phyloP scores from a whole-genome alignment of 176 grass and related monocot genomes.

The Ensete glaucum region DNA sequence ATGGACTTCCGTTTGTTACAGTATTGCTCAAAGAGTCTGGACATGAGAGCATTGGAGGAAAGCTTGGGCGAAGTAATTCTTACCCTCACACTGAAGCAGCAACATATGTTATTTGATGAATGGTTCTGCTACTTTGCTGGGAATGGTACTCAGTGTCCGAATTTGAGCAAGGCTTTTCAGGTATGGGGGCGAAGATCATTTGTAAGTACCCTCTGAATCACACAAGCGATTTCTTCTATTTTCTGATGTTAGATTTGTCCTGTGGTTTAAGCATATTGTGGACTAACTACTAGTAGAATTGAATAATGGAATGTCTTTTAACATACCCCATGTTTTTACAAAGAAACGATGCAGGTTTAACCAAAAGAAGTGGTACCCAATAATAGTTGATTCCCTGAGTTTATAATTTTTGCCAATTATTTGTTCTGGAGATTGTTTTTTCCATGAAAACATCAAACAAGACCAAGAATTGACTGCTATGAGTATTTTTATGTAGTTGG shows the following conservation, averaged over 20 bases:
- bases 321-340: neutral
- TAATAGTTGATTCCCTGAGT: neutral
- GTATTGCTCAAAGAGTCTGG: slow-evolving; percentile 64
- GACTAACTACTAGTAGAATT: slow-evolving; percentile 1
- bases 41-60: slow-evolving; percentile 51
- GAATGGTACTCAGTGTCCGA: slow-evolving; percentile 63
- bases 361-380: neutral
- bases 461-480: too few relatives aligned
- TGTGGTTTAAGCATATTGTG: neutral
- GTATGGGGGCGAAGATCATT: slow-evolving; percentile 91
- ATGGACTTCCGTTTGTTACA: slow-evolving; percentile 69
- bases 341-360: neutral
- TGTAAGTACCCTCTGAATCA: slow-evolving; percentile 23
- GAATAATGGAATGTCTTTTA: neutral
- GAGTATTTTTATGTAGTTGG: too few relatives aligned
- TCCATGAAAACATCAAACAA: too few relatives aligned
- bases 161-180: slow-evolving; percentile 74
- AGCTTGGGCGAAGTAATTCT: slow-evolving; percentile 64
- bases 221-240: neutral
- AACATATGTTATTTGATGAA: slow-evolving; percentile 59
- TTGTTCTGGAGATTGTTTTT: too few relatives aligned
- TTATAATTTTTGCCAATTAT: neutral
- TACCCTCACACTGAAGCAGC: slow-evolving; percentile 63
- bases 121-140: slow-evolving; percentile 59
- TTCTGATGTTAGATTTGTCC: neutral